Conservation (phyloP, 495 filamentous ascomycete genomes). For the Penicillium goetzii region DNA sequence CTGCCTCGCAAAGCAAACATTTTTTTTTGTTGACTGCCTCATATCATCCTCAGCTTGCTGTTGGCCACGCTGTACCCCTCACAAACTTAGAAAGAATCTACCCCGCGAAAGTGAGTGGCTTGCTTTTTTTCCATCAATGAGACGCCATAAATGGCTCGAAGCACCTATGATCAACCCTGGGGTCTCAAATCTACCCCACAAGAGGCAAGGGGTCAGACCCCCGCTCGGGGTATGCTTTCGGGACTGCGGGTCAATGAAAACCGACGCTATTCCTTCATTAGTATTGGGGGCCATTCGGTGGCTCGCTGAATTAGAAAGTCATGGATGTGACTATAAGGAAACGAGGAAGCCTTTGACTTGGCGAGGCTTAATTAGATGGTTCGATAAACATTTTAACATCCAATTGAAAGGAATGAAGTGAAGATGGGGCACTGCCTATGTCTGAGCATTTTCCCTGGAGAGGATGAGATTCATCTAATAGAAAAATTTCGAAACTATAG, state of each 20-base stretch:
- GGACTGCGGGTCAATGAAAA: conserved; percentile 5
- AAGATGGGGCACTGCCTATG: neutral
- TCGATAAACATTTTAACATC: neutral
- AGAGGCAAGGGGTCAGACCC: neutral
- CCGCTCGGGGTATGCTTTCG: neutral
- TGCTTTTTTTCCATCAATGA: conserved; percentile 25
- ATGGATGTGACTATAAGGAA: neutral
- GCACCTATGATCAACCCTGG: neutral
- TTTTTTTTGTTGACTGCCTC: neutral
- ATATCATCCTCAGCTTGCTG: neutral
- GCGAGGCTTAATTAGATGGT: neutral
- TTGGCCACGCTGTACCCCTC: conserved; percentile 17
- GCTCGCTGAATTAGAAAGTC: neutral
- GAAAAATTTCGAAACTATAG: neutral
- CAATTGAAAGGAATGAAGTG: neutral
- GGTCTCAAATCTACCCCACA: neutral
- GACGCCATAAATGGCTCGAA: neutral
- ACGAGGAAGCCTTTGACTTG: neutral
- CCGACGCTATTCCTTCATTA: neutral
- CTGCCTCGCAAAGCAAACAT: neutral
- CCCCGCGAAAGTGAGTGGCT: neutral
- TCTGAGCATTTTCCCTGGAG: neutral
- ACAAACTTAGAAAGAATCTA: conserved; percentile 9
- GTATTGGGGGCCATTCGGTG: neutral
- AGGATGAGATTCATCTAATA: neutral